These are phyloP conservation scores for Starmerella asiatica DNA, from an alignment of 805 yeast species.

Conservation along the genomic window DNA sequence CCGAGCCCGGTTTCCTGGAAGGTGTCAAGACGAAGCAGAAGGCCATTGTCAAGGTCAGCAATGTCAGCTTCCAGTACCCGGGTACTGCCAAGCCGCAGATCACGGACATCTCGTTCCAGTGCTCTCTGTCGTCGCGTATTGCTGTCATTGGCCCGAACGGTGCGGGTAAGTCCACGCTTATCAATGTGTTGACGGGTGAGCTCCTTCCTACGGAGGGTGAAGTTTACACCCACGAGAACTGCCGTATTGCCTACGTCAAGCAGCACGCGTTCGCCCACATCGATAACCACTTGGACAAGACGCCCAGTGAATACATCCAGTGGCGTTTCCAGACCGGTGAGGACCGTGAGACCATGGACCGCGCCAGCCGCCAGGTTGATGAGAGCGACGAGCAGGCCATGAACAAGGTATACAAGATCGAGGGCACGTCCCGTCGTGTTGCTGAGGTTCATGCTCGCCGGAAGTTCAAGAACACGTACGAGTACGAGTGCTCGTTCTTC, in stretches of 20 bases:
- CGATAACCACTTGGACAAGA: conserved; percentile 96
- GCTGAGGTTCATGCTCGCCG: conserved; percentile 89
- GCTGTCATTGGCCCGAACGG: conserved; percentile 99
- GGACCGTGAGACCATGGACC: conserved; percentile 99
- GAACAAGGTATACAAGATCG: conserved; percentile 99
- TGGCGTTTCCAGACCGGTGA: conserved; percentile 99
- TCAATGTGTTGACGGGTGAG: conserved; percentile 98
- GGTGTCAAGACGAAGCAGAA: conserved; percentile 99
- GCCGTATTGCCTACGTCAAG: conserved; percentile 99
- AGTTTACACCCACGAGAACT: conserved; percentile 98
- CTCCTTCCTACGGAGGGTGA: conserved; percentile 96
- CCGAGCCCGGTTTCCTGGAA: conserved; percentile 99
- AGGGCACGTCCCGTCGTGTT: conserved; percentile 97
- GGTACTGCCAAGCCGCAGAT: conserved; percentile 97
- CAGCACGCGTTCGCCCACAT: conserved; percentile 99
- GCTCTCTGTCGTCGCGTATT: conserved; percentile 98
- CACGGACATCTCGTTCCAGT: conserved; percentile 85
- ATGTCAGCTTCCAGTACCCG: conserved; percentile 99
- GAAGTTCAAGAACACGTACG: conserved; percentile 99
- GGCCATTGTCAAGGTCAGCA: conserved; percentile 95
- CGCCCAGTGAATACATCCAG: conserved; percentile 99
- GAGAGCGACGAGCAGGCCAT: conserved; percentile 95
- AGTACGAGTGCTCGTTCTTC: conserved; percentile 94
- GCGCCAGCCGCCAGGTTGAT: conserved; percentile 97
- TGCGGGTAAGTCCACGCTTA: conserved; percentile 99